Conservation (phyloP, 768 basidiomycete species). For the Grammothele lineata region DNA sequence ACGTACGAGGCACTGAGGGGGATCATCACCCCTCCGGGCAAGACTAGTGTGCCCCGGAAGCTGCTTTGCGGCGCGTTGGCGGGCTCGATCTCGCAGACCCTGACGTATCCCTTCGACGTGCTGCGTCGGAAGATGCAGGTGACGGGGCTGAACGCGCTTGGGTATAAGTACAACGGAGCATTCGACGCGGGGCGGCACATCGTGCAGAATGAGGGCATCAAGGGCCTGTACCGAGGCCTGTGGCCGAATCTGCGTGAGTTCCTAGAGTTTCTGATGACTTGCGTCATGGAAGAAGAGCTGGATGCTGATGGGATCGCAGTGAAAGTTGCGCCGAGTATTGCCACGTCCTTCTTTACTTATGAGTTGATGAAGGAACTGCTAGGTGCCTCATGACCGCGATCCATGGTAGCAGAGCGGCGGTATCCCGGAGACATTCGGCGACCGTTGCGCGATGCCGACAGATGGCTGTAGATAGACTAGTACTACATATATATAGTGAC, state of each 20-base stretch:
- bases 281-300: slow-evolving; percentile 8
- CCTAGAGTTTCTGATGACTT: not conserved
- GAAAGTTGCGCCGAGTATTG: slow-evolving; percentile 88
- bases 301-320: slow-evolving; percentile 40
- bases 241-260: slow-evolving; percentile 86
- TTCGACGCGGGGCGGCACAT: slow-evolving; percentile 72
- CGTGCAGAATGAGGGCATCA: slow-evolving; percentile 66
- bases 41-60: slow-evolving; percentile 64
- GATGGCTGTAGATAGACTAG: no score
- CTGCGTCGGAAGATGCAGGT: slow-evolving; percentile 96
- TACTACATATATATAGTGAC: no score
- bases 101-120: slow-evolving; percentile 96
- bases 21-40: slow-evolving; percentile 76
- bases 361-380: slow-evolving; percentile 59
- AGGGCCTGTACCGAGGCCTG: slow-evolving; percentile 77
- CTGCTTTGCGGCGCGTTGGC: slow-evolving; percentile 84
- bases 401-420: no score
- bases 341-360: slow-evolving; percentile 82
- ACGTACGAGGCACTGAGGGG: slow-evolving; percentile 82
- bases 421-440: no score
- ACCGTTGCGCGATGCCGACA: no score
- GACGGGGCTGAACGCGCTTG: slow-evolving; percentile 62
- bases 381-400: slow-evolving; percentile 28
- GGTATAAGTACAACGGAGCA: slow-evolving; percentile 74
- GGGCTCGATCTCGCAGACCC: slow-evolving; percentile 87